Conservation (phyloP, 495 filamentous ascomycete genomes). For the Penicillium macrosclerotiorum region DNA sequence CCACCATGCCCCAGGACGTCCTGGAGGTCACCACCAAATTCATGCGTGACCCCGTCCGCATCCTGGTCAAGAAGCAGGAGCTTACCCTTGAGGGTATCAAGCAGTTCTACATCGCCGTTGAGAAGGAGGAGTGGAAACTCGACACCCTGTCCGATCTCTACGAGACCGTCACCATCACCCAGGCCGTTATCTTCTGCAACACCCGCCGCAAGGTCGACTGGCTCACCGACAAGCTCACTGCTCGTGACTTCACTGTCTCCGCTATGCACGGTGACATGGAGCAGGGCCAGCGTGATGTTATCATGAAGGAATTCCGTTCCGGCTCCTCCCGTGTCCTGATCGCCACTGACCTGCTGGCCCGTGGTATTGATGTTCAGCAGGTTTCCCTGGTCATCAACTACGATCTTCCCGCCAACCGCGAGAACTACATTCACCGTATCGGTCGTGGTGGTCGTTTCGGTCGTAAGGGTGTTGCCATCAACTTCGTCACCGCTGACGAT, state of each 20-base stretch:
- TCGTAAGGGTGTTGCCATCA: constrained; percentile 99
- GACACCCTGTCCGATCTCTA: constrained; percentile 98
- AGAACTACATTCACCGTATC: constrained; percentile 99
- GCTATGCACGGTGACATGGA: constrained; percentile 99
- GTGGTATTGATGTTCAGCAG: constrained; percentile 99
- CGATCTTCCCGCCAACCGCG: constrained; percentile 95
- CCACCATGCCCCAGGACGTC: constrained; percentile 97
- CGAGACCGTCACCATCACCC: constrained; percentile 98
- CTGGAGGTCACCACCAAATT: constrained; percentile 99
- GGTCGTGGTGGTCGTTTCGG: constrained; percentile 98
- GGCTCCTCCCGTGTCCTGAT: constrained; percentile 97
- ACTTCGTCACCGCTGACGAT: constrained; percentile 99
- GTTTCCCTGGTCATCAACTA: constrained; percentile 99
- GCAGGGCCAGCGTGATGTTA: constrained; percentile 92
- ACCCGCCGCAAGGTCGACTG: constrained; percentile 99
- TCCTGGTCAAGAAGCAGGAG: constrained; percentile 99
- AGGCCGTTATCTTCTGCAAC: constrained; percentile 99
- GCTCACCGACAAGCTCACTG: constrained; percentile 98
- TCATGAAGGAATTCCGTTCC: constrained; percentile 99
- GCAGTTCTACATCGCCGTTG: constrained; percentile 99
- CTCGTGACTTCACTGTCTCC: constrained; percentile 97
- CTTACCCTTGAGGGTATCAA: constrained; percentile 99
- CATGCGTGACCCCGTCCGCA: constrained; percentile 98
- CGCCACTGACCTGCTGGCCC: constrained; percentile 93
- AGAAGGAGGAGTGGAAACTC: constrained; percentile 99